Conservation (phyloP, 441 rosid genomes). For the Manihot esculenta region DNA sequence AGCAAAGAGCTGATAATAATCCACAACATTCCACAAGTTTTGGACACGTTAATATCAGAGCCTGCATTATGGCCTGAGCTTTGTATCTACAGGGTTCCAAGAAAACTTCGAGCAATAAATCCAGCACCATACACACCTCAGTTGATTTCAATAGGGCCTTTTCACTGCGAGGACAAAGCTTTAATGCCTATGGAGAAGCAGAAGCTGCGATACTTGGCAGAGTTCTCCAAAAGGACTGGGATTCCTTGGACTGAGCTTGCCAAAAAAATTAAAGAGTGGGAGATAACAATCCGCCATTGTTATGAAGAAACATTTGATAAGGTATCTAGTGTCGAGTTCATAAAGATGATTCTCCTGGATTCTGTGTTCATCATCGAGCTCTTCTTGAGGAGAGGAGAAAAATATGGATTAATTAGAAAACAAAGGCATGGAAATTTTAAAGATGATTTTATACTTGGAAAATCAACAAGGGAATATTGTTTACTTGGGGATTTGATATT, state of each 20-base stretch:
- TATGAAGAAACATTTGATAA: neutral
- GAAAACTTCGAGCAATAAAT: neutral
- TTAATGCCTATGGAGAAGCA: neutral
- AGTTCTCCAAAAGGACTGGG: neutral
- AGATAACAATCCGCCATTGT: neutral
- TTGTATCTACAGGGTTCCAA: conserved; percentile 7
- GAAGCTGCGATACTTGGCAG: neutral
- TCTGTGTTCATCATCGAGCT: neutral
- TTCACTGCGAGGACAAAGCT: neutral
- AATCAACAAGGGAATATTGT: neutral
- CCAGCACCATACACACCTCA: neutral
- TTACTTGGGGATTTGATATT: neutral
- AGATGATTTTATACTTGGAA: neutral
- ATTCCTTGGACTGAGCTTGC: neutral
- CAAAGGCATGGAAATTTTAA: neutral
- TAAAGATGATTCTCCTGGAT: neutral
- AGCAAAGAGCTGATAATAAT: neutral
- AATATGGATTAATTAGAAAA: no score
- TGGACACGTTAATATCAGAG: neutral
- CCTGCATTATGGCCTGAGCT: neutral
- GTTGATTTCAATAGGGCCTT: neutral
- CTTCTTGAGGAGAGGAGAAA: conserved; percentile 1
- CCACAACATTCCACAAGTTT: neutral
- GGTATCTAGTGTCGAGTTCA: no score
- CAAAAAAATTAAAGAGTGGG: neutral